Evolutionary conservation across 345 rosid genomes (phyloP).

Genomic region (Gossypium longicalyx): DNA sequence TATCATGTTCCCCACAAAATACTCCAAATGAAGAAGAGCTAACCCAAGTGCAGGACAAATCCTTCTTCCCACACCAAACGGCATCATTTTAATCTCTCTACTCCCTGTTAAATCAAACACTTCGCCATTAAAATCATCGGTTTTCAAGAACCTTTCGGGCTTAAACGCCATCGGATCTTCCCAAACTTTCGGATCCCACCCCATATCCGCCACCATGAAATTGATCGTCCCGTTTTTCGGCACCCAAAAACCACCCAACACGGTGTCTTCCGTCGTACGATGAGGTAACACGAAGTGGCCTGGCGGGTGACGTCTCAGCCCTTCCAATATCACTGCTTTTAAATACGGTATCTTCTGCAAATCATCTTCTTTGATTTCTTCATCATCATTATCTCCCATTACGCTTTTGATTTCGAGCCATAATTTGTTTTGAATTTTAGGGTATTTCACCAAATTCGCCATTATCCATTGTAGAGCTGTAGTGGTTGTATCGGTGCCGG

Average conservation of each 20-base stretch:
- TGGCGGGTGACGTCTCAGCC: constrained; percentile 30
- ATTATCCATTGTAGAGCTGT: constrained; percentile 39
- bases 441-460: constrained; percentile 37
- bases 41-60: constrained; percentile 33
- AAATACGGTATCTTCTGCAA: constrained; percentile 26
- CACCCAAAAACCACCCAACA: constrained; percentile 4
- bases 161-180: constrained; percentile 41
- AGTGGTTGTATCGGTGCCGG: constrained; percentile 33
- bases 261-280: neutral
- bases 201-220: constrained; percentile 25
- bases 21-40: constrained; percentile 33
- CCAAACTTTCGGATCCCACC: constrained; percentile 36
- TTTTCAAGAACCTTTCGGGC: constrained; percentile 34
- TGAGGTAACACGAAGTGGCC: constrained; percentile 24
- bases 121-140: neutral
- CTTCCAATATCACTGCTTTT: constrained; percentile 33
- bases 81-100: constrained; percentile 43
- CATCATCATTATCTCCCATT: constrained; percentile 10
- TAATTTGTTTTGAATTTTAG: constrained; percentile 16
- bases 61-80: constrained; percentile 40
- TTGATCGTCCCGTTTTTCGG: neutral
- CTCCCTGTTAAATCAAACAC: constrained; percentile 32
- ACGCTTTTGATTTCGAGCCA: constrained; percentile 22
- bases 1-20: constrained; percentile 35
- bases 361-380: constrained; percentile 30